Percentiles rank a stretch among this genome's conserved stretches.
Evolutionary conservation across 2,329 filamentous ascomycete species (phyloP).

Genomic region (Nemania diffusa): DNA sequence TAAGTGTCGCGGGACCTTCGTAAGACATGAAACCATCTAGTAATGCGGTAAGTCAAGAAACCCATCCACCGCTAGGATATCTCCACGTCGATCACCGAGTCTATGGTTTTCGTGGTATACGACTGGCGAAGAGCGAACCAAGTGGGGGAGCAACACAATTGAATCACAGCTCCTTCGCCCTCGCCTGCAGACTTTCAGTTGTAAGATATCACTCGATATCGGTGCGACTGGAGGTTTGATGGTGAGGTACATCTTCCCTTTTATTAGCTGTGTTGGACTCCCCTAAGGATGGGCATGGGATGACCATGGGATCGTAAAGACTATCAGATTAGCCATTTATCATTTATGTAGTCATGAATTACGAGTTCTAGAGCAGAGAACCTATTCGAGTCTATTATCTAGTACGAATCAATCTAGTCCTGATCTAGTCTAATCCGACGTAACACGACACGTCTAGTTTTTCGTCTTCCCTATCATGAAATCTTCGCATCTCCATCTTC

Average conservation of each 20-base stretch:
- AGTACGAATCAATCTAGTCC: conserved; percentile 30
- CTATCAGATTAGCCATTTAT: too few species aligned
- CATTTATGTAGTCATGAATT: too few species aligned
- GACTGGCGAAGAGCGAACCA: conserved; percentile 83
- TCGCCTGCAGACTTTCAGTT: conserved; percentile 84
- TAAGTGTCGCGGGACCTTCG: not conserved
- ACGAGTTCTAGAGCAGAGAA: conserved; percentile 8
- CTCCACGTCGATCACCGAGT: conserved; percentile 79
- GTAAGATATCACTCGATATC: conserved; percentile 60
- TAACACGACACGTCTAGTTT: conserved; percentile 26
- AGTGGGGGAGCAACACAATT: conserved; percentile 55
- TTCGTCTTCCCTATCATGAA: conserved; percentile 25
- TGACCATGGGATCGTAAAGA: not conserved
- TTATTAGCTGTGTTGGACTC: not conserved
- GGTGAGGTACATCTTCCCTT: conserved; percentile 75
- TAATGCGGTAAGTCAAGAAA: conserved; percentile 24
- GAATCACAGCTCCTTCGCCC: conserved; percentile 65
- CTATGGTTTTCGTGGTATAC: conserved; percentile 92
- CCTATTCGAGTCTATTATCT: conserved; percentile 20
- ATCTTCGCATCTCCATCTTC: conserved; percentile 20
- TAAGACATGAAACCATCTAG: conserved; percentile 14
- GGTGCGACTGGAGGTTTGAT: conserved; percentile 84
- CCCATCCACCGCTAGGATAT: conserved; percentile 78
- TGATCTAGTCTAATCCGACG: conserved; percentile 24
- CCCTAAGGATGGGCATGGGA: too few species aligned